Conservation (phyloP, 163 green algal genomes). For the Chloromonas sp. region DNA sequence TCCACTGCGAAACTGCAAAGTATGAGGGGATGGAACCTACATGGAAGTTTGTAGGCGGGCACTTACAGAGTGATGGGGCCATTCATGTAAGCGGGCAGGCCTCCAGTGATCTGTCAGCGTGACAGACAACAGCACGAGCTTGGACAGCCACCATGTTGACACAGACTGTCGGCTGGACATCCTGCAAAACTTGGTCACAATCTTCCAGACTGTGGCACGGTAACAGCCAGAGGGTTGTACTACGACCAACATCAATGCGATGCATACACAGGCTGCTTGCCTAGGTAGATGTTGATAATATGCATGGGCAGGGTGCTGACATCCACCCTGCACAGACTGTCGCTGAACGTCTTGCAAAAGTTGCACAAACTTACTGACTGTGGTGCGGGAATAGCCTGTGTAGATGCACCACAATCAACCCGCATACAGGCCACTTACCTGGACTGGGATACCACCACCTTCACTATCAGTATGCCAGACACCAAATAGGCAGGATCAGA, state of each 20-base stretch:
- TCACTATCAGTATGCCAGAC: not conserved
- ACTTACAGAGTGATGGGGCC: slow-evolving; percentile 26
- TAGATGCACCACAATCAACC: not conserved
- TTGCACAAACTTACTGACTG: not conserved
- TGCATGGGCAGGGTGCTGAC: not conserved
- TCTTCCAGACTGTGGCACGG: not conserved
- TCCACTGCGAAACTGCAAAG: no score
- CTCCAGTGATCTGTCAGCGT: slow-evolving; percentile 15
- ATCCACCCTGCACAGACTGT: not conserved
- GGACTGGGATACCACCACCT: not conserved
- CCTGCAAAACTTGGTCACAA: not conserved
- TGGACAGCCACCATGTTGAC: no score
- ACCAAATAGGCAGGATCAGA: no score
- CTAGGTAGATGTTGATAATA: not conserved
- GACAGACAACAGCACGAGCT: no score
- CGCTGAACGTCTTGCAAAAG: not conserved
- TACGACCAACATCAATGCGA: no score
- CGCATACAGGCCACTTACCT: not conserved
- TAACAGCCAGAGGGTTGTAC: not conserved
- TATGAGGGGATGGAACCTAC: no score
- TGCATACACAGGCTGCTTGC: not conserved
- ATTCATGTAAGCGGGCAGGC: slow-evolving; percentile 8
- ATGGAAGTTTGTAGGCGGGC: no score
- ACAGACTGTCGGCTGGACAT: not conserved
- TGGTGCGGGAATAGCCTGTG: no score